Percentiles rank a stretch among this genome's conserved stretches.
Evolutionary conservation across 306 rosid species (phyloP).

Genomic region (Geum urbanum): DNA sequence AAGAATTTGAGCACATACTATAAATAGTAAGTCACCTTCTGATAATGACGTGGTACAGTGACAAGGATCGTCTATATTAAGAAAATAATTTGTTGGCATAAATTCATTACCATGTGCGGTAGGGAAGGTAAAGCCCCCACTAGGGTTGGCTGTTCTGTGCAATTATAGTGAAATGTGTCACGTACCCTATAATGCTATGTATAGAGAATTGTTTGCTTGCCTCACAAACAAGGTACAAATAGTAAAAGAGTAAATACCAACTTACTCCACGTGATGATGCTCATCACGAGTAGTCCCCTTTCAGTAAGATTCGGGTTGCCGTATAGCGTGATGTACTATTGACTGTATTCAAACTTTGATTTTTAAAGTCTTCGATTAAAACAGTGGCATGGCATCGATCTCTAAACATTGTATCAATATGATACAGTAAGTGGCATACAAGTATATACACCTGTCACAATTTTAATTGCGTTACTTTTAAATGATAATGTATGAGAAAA

Average conservation of each 20-base stretch:
- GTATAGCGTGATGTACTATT: too few species aligned
- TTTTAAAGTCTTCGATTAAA: too few species aligned
- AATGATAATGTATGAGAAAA: too few species aligned
- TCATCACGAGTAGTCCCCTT: slow-evolving; percentile 2
- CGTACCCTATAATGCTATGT: neutral
- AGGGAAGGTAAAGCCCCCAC: neutral
- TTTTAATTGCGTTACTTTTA: too few species aligned
- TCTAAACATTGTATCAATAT: too few species aligned
- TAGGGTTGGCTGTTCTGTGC: neutral
- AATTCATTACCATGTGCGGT: neutral
- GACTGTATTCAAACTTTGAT: too few species aligned
- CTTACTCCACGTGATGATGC: slow-evolving; percentile 14
- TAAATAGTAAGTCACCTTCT: neutral
- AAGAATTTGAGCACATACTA: neutral
- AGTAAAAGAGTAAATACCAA: slow-evolving; percentile 13
- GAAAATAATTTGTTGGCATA: neutral
- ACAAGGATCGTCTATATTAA: neutral
- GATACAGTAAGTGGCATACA: too few species aligned
- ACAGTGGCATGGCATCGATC: too few species aligned
- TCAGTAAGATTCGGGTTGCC: neutral
- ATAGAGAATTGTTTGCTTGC: slow-evolving; percentile 23
- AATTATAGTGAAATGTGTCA: neutral
- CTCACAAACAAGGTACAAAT: slow-evolving; percentile 26
- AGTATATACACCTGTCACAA: too few species aligned
- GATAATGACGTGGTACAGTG: neutral